Conservation (phyloP, 179 eudicot species). For the Nepenthes alata region DNA sequence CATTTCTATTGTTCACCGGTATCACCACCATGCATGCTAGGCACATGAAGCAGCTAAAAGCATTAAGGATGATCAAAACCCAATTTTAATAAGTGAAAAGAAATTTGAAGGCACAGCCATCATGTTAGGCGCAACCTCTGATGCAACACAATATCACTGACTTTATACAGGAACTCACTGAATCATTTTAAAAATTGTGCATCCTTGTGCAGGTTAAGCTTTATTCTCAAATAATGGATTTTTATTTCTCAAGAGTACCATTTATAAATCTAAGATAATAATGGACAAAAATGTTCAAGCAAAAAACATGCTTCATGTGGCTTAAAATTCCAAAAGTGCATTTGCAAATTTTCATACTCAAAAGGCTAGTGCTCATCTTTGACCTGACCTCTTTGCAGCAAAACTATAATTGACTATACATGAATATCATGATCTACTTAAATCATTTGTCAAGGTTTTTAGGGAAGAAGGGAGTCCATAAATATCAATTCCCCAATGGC, state of each 20-base stretch:
- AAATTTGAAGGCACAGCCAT: slow-evolving; percentile 31
- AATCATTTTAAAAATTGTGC: slow-evolving; percentile 9
- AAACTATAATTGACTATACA: slow-evolving; percentile 33
- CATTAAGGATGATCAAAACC: too few species aligned
- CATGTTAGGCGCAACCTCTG: slow-evolving; percentile 78
- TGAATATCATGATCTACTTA: background rate
- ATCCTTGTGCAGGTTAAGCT: slow-evolving; percentile 11
- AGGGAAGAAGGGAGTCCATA: background rate
- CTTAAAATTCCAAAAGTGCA: slow-evolving; percentile 76
- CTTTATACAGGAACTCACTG: slow-evolving; percentile 21
- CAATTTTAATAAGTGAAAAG: too few species aligned
- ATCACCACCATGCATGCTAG: too few species aligned
- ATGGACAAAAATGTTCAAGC: slow-evolving; percentile 57
- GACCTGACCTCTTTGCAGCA: slow-evolving; percentile 94
- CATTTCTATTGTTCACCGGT: too few species aligned
- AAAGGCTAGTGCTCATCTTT: slow-evolving; percentile 85
- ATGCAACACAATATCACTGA: slow-evolving; percentile 84
- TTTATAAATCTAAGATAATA: slow-evolving; percentile 43
- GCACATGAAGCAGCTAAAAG: too few species aligned
- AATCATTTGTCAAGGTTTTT: background rate
- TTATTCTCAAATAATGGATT: slow-evolving; percentile 15
- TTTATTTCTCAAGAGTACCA: slow-evolving; percentile 22
- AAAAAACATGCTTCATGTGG: slow-evolving; percentile 37
- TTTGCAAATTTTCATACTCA: slow-evolving; percentile 91
- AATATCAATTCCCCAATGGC: background rate